phyloP scores from a whole-genome alignment of 2,329 filamentous ascomycete species.

The Stylonectria norvegica region DNA sequence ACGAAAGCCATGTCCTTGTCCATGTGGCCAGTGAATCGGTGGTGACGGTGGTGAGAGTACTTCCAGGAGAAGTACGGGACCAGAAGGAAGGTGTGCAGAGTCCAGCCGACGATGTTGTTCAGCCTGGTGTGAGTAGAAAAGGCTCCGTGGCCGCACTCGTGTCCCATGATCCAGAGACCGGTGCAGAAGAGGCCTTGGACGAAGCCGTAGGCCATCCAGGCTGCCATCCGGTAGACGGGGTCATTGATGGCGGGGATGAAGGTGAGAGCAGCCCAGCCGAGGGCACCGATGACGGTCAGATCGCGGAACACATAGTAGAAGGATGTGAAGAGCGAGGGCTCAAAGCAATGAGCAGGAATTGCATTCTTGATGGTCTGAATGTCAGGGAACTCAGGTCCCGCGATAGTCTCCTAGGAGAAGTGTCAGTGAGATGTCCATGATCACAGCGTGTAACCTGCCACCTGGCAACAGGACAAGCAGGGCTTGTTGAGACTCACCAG shows the following conservation, averaged over 20 bases:
- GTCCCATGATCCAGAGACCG: slow-evolving; percentile 67
- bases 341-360: slow-evolving; percentile 61
- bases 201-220: slow-evolving; percentile 60
- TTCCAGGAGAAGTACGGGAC: slow-evolving; percentile 74
- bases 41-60: slow-evolving; percentile 66
- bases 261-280: slow-evolving; percentile 50
- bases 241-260: slow-evolving; percentile 52
- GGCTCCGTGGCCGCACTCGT: slow-evolving; percentile 68
- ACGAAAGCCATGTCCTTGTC: slow-evolving; percentile 66
- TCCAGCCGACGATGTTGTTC: slow-evolving; percentile 62
- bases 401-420: slow-evolving; percentile 11
- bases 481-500: slow-evolving; percentile 16
- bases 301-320: slow-evolving; percentile 57
- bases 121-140: slow-evolving; percentile 56
- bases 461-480: slow-evolving; percentile 1
- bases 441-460: neutral
- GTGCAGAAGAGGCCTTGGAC: slow-evolving; percentile 63
- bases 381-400: slow-evolving; percentile 24
- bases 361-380: slow-evolving; percentile 37
- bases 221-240: slow-evolving; percentile 39
- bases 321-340: slow-evolving; percentile 50
- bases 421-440: slow-evolving; percentile 1
- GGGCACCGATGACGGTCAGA: slow-evolving; percentile 44
- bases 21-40: slow-evolving; percentile 65
- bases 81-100: slow-evolving; percentile 61